Evolutionary conservation across 352 stramenopile genomes (phyloP).

Genomic region (Pythium volutum): DNA sequence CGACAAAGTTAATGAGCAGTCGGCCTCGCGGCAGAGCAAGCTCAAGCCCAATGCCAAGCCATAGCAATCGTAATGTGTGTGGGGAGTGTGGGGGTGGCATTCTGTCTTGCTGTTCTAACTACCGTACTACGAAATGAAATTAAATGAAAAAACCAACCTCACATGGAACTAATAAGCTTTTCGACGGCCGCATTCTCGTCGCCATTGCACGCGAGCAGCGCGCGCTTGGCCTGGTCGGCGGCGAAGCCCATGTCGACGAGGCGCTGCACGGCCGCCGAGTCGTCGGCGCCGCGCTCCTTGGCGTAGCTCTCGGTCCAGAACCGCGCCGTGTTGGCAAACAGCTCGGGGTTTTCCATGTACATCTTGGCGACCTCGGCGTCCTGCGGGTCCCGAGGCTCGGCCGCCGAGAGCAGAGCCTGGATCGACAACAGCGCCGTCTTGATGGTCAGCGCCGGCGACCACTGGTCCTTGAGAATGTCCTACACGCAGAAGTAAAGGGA

Average conservation of each 20-base stretch:
- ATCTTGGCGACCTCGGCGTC: conserved; percentile 96
- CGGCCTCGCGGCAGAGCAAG: conserved; percentile 42
- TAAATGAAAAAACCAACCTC: conserved; percentile 1
- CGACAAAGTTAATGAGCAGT: conserved; percentile 54
- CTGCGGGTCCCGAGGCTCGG: conserved; percentile 91
- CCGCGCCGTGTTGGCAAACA: conserved; percentile 93
- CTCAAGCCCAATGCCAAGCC: conserved; percentile 41
- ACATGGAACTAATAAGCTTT: conserved; percentile 72
- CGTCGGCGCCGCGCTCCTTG: conserved; percentile 58
- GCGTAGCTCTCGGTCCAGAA: conserved; percentile 97
- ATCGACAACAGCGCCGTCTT: conserved; percentile 96
- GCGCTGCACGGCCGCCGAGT: conserved; percentile 52
- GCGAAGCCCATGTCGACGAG: conserved; percentile 88
- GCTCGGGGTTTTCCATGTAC: conserved; percentile 91
- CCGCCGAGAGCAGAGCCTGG: conserved; percentile 93
- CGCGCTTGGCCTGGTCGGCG: conserved; percentile 65
- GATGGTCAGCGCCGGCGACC: conserved; percentile 95
- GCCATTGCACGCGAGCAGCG: conserved; percentile 60
- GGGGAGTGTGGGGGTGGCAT: too few relatives aligned
- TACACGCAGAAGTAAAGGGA: conserved; percentile 34
- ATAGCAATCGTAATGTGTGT: neutral
- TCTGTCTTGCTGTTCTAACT: conserved; percentile 5
- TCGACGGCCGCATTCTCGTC: conserved; percentile 90
- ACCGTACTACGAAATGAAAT: neutral
- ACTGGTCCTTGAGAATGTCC: conserved; percentile 98